Evolutionary conservation across 768 basidiomycete species (phyloP).

Genomic region (Cystoderma amianthinum): DNA sequence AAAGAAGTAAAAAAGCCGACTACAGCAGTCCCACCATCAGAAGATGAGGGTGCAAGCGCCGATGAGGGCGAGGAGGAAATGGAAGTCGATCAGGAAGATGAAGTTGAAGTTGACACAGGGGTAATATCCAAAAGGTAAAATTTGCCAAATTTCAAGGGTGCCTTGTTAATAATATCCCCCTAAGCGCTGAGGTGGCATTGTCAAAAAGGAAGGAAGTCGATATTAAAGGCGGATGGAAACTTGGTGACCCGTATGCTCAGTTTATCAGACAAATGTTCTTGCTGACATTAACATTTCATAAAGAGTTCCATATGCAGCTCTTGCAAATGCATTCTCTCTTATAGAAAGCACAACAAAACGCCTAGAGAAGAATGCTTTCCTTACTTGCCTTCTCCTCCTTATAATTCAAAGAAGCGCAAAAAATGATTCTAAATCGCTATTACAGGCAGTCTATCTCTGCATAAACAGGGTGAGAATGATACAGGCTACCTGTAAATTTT

Average conservation of each 20-base stretch:
- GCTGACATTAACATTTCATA: slow-evolving; percentile 1
- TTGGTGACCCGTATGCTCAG: slow-evolving; percentile 67
- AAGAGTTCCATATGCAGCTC: slow-evolving; percentile 91
- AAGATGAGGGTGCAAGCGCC: slow-evolving; percentile 11
- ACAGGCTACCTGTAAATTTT: slow-evolving; percentile 1
- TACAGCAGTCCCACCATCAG: slow-evolving; percentile 12
- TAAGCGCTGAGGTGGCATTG: slow-evolving; percentile 65
- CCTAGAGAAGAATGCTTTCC: slow-evolving; percentile 81
- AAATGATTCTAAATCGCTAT: slow-evolving; percentile 65
- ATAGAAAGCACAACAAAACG: slow-evolving; percentile 96
- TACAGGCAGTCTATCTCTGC: slow-evolving; percentile 91
- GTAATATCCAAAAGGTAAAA: slow-evolving; percentile 6
- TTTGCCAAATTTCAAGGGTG: too few relatives aligned
- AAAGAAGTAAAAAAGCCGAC: slow-evolving; percentile 38
- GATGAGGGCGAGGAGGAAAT: slow-evolving; percentile 15
- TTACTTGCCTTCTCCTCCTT: slow-evolving; percentile 84
- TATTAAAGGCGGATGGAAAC: slow-evolving; percentile 76
- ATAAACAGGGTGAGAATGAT: slow-evolving; percentile 76
- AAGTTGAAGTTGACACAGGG: slow-evolving; percentile 16
- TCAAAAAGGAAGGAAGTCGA: slow-evolving; percentile 63
- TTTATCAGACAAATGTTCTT: background rate
- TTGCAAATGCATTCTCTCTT: slow-evolving; percentile 79
- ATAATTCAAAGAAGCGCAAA: slow-evolving; percentile 83
- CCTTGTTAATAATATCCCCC: background rate
- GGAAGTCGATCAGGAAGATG: slow-evolving; percentile 18